A percentile compares a stretch with the other conserved stretches of the same genome.
phyloP scores from a whole-genome alignment of 1,284 basidiomycete species.

The Malassezia arunalokei region DNA sequence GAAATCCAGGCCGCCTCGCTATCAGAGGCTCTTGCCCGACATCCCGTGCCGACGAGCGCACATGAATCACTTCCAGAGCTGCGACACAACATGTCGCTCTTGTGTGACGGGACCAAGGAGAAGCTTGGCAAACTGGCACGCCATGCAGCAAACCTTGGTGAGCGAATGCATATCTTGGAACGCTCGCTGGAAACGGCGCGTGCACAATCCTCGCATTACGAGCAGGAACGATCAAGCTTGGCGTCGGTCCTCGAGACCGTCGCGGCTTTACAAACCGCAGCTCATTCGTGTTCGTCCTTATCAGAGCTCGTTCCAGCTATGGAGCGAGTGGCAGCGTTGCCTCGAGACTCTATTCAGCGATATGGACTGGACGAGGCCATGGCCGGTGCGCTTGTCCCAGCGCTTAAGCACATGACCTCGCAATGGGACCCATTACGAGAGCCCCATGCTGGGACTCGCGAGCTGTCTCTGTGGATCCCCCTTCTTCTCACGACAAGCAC shows the following conservation, averaged over 20 bases:
- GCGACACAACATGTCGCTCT: slow-evolving; percentile 79
- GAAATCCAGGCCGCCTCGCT: slow-evolving; percentile 29
- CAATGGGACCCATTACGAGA: slow-evolving; percentile 12
- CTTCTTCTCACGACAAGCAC: not conserved
- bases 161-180: slow-evolving; percentile 60
- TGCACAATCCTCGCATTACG: slow-evolving; percentile 55
- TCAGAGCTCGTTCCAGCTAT: not conserved
- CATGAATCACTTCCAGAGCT: slow-evolving; percentile 59
- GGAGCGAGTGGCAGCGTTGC: not conserved
- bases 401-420: not conserved
- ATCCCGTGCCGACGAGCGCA: slow-evolving; percentile 54
- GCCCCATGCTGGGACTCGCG: not conserved
- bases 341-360: not conserved
- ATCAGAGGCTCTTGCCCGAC: slow-evolving; percentile 37
- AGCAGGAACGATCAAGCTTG: slow-evolving; percentile 38
- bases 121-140: slow-evolving; percentile 75
- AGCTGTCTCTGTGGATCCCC: slow-evolving; percentile 47
- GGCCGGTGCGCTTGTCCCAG: slow-evolving; percentile 12
- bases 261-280: slow-evolving; percentile 7
- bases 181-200: slow-evolving; percentile 55
- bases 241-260: slow-evolving; percentile 20
- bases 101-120: slow-evolving; percentile 65
- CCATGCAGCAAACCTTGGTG: slow-evolving; percentile 71
- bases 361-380: slow-evolving; percentile 12
- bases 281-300: not conserved